These are phyloP conservation scores for Amanita subjunquillea DNA, from an alignment of 768 basidiomycete genomes.

Conservation along the genomic window DNA sequence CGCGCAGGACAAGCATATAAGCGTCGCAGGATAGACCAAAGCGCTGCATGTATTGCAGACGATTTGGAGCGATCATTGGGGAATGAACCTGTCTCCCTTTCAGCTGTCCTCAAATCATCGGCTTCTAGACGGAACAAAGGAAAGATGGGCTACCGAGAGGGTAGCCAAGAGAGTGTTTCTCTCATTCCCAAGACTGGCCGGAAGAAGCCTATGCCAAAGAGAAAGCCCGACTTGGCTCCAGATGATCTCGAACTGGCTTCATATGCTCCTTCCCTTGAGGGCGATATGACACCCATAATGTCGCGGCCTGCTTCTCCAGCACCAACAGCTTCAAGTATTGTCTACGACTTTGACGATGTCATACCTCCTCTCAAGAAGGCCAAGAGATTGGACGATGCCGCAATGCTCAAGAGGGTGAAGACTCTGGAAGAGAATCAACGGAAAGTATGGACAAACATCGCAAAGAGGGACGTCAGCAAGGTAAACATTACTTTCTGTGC, in stretches of 20 bases:
- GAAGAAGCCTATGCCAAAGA: slow-evolving; percentile 47
- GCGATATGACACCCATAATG: slow-evolving; percentile 36
- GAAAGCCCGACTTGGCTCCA: slow-evolving; percentile 41
- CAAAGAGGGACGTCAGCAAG: slow-evolving; percentile 74
- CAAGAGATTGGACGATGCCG: slow-evolving; percentile 64
- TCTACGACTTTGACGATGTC: slow-evolving; percentile 63
- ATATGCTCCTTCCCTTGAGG: slow-evolving; percentile 46
- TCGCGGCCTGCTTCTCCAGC: slow-evolving; percentile 68
- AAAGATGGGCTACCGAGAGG: slow-evolving; percentile 38
- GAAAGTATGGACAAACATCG: slow-evolving; percentile 88
- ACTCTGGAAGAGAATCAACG: slow-evolving; percentile 75
- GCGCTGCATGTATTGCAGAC: slow-evolving; percentile 26
- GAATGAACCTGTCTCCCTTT: slow-evolving; percentile 24
- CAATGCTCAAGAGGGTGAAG: slow-evolving; percentile 67
- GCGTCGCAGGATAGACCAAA: slow-evolving; percentile 49
- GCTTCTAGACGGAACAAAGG: slow-evolving; percentile 43
- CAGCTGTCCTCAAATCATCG: slow-evolving; percentile 17
- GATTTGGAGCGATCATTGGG: slow-evolving; percentile 35
- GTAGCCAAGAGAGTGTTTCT: slow-evolving; percentile 48
- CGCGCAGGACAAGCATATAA: slow-evolving; percentile 40
- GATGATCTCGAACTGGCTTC: slow-evolving; percentile 43
- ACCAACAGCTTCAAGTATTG: slow-evolving; percentile 42
- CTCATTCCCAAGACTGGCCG: slow-evolving; percentile 39
- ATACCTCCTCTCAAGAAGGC: slow-evolving; percentile 67
- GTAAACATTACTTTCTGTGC: slow-evolving; percentile 23